Base-by-base conservation (phyloP, 345 rosid genomes). In the Reutealis trisperma region DNA sequence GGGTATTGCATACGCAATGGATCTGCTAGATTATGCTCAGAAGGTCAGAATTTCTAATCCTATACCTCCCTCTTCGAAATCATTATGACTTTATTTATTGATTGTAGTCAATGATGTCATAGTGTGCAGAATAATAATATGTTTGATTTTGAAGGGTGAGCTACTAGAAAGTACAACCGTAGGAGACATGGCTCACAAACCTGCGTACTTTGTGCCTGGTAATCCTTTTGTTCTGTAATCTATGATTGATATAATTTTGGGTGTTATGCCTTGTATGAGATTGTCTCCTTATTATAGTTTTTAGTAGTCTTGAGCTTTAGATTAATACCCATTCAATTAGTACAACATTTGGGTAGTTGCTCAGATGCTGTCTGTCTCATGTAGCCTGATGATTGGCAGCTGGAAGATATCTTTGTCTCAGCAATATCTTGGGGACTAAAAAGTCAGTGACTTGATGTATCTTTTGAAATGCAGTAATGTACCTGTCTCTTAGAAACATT, bases 1-100 rank as follows among this genome's bases (percentile, higher is more conserved):
- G 80, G 99, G 99, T 47, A 92, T 96, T 72, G 99, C 97, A 70
- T 94, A 96, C 82, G 98, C 99, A 58, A 96, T 96, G 99, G 97
- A 94, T 88, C 91, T 96, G 58, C 86, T 96, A 59, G 99, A 96
- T 85, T 92, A 86, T 83, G 97, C 88, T 80, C 94, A 83, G 83
- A 96, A 96, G 98, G 99, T 94, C 72, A 64, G 89, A 60, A 71
- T 63, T 84, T 79, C 75, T 75, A 62, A 54, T 74, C 67, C 41
- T 54, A 8, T 66, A 54, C n/a, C 73, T 79, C 47, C 73, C 58
- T 34, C 67, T 70, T 44, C 62, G 42, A 66, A 71, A 45, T 63
- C 30, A 64, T 59, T 60, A 71, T 30, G 15, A 67, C 52, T 74
- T 82, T 82, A 58, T 80, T 82, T 78, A 66, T 83, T 88, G 77